Evolutionary conservation across 805 yeast species (phyloP).

Genomic region (Saturnispora bothae): DNA sequence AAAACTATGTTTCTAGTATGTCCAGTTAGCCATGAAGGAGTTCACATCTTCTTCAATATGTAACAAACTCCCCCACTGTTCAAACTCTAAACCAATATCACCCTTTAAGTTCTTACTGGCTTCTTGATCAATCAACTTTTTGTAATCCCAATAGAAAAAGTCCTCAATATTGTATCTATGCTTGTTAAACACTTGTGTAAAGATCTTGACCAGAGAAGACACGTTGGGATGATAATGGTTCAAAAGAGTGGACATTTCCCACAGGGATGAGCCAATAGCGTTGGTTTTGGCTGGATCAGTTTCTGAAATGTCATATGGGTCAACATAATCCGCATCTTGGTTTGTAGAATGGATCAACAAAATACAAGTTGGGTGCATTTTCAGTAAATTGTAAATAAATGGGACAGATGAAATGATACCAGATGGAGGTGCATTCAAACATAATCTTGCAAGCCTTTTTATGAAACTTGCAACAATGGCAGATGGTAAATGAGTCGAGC

Average conservation of each 20-base stretch:
- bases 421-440: conserved; percentile 73
- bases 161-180: conserved; percentile 85
- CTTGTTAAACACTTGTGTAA: conserved; percentile 83
- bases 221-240: conserved; percentile 92
- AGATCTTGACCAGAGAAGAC: conserved; percentile 81
- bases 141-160: conserved; percentile 84
- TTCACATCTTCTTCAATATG: conserved; percentile 18
- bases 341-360: conserved; percentile 55
- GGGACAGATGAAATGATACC: conserved; percentile 84
- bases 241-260: conserved; percentile 76
- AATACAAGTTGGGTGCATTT: conserved; percentile 93
- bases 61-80: conserved; percentile 36
- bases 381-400: conserved; percentile 80
- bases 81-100: conserved; percentile 72
- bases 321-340: conserved; percentile 32
- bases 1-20: background rate
- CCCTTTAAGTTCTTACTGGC: conserved; percentile 52
- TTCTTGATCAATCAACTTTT: conserved; percentile 54
- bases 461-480: conserved; percentile 81
- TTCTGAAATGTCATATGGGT: conserved; percentile 59
- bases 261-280: conserved; percentile 77
- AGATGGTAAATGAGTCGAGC: conserved; percentile 81
- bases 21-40: conserved; percentile 9
- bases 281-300: conserved; percentile 65
- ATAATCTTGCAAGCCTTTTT: conserved; percentile 65